Base-by-base conservation (phyloP, 1,284 basidiomycete species). In the Austroboletus novae-zelandiae region DNA sequence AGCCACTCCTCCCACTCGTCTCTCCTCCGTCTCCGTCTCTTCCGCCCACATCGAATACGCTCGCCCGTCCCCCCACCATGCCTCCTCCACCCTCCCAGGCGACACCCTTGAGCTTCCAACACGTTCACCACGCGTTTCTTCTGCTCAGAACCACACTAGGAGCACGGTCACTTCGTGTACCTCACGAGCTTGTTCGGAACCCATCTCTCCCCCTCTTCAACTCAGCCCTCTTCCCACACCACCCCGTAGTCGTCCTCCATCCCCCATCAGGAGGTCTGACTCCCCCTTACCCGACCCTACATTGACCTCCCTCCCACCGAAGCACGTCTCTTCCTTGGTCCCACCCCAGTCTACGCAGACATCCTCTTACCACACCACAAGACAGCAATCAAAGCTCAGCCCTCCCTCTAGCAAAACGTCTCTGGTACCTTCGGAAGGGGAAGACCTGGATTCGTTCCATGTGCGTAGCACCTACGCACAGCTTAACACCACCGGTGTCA, bases 401-500 rank as follows among this genome's bases (percentile, higher is more conserved):
- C 63, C 67, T 11, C 72, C 71, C 2, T 69, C 75, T 20, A 84
- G 80, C 62, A 80, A 81, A 54, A 71, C 75, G 11, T 86, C 84
- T 8, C 72, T 85, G 14, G 76, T 77, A 1, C 85, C 81, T 3
- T 84, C 84, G 9, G 84, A 83, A 60, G 85, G 83, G 18, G 93
- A 95, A 69, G 91, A 95, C 58, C 68, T 83, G 46, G 93, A 95
- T 67, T 81, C 89, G 14, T 94, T 89, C 64, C 86, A 92, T 69
- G 88, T 96, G 10, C 81, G 93, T 34, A 89, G 83, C 48, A 94
- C 91, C 0, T 96, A 97, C 64, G 94, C 93, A 0, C 80, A 90
- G 53, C 77, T 97, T 14, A 91, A 96, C 41, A 71, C 79, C 9
- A 80, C 80, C 43, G 94, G 94, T 18, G 94, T 97, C 29, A 89